These are phyloP conservation scores for Didymella lethalis DNA, from an alignment of 2,329 filamentous ascomycete species.

Conservation along the genomic window DNA sequence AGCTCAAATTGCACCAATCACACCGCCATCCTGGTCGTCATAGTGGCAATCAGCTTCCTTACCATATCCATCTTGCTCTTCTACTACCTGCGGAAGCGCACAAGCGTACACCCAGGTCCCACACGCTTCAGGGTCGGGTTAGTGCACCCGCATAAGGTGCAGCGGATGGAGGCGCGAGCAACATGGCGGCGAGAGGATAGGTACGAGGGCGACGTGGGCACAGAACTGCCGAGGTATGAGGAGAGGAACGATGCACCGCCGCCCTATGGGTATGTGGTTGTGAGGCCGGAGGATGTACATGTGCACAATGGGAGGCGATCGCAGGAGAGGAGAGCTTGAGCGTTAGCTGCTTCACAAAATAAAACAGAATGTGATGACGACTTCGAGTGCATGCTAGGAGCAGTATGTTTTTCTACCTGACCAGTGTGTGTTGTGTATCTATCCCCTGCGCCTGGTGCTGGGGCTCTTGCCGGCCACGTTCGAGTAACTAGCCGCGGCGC, in stretches of 20 bases:
- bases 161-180: constrained; percentile 10
- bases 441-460: constrained; percentile 65
- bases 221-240: constrained; percentile 13
- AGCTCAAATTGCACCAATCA: constrained; percentile 7
- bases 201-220: constrained; percentile 3
- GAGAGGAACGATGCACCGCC: constrained; percentile 13
- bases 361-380: too few relatives aligned
- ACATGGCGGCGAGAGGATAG: constrained; percentile 9
- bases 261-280: constrained; percentile 11
- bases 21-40: constrained; percentile 9
- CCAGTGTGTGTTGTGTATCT: constrained; percentile 6
- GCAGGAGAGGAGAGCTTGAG: background rate
- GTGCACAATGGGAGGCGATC: background rate
- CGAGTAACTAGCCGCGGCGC: constrained; percentile 44
- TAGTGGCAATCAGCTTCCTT: constrained; percentile 10
- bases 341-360: too few relatives aligned
- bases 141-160: constrained; percentile 12
- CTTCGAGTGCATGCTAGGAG: background rate
- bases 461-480: constrained; percentile 58
- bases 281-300: constrained; percentile 13
- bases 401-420: background rate
- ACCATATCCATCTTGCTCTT: constrained; percentile 9
- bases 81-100: constrained; percentile 15
- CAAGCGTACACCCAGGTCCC: constrained; percentile 1
- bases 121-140: constrained; percentile 4